These are phyloP conservation scores for Cyphellophora europaea DNA, from an alignment of 2,329 filamentous ascomycete genomes.

Conservation along the genomic window DNA sequence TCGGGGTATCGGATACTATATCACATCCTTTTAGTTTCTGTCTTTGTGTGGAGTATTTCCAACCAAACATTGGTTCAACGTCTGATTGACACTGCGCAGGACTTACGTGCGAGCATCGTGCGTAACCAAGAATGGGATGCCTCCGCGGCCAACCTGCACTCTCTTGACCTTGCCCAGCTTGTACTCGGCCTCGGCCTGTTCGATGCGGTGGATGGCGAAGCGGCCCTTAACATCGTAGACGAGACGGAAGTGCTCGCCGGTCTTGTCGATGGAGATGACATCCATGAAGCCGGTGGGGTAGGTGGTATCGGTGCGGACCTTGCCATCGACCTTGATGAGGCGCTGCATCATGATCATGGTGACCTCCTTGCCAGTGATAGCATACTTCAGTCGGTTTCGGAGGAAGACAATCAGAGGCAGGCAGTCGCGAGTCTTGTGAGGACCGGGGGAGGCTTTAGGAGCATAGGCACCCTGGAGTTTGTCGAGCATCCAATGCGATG, in stretches of 20 bases:
- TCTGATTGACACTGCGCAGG: constrained; percentile 89
- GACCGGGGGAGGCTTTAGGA: constrained; percentile 66
- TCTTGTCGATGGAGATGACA: constrained; percentile 99
- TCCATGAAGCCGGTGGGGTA: constrained; percentile 99
- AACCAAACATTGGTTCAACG: constrained; percentile 99
- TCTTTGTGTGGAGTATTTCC: constrained; percentile 17
- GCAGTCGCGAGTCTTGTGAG: constrained; percentile 91
- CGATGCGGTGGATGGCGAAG: constrained; percentile 99
- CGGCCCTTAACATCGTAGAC: constrained; percentile 99
- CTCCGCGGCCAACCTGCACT: constrained; percentile 97
- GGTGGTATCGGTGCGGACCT: constrained; percentile 97
- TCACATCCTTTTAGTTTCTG: constrained; percentile 26
- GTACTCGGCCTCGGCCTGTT: constrained; percentile 97
- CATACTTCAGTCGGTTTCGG: constrained; percentile 90
- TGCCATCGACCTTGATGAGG: constrained; percentile 98
- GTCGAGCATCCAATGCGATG: constrained; percentile 99
- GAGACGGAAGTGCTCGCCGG: constrained; percentile 99
- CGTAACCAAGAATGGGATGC: constrained; percentile 99
- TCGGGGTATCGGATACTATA: constrained; percentile 97
- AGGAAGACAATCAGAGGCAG: constrained; percentile 98
- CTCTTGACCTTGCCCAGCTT: constrained; percentile 99
- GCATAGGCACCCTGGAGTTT: constrained; percentile 89
- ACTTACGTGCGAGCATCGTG: constrained; percentile 99
- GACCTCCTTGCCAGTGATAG: constrained; percentile 95
- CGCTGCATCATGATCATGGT: constrained; percentile 99